Evolutionary conservation across 2,329 filamentous ascomycete genomes (phyloP).

Genomic region (Fusarium paranaense): DNA sequence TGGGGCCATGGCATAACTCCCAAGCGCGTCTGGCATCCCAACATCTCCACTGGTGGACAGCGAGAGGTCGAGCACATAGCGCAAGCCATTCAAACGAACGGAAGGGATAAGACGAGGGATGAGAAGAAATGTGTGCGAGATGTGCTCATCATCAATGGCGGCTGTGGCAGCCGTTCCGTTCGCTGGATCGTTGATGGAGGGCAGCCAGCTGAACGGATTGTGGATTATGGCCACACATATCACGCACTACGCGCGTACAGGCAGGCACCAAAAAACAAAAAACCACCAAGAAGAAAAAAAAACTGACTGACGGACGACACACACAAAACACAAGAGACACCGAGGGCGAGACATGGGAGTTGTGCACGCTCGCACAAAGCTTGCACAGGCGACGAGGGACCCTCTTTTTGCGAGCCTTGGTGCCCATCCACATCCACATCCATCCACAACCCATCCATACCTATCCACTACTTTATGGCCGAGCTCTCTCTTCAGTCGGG

Average conservation of each 20-base stretch:
- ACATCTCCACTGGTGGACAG: slow-evolving; percentile 32
- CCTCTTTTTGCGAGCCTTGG: slow-evolving; percentile 24
- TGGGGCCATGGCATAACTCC: slow-evolving; percentile 41
- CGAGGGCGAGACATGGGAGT: slow-evolving; percentile 25
- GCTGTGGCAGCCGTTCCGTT: slow-evolving; percentile 34
- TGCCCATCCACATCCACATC: slow-evolving; percentile 13
- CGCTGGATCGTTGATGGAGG: slow-evolving; percentile 16
- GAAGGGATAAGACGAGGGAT: slow-evolving; percentile 39
- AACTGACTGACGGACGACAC: slow-evolving; percentile 19
- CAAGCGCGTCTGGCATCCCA: slow-evolving; percentile 40
- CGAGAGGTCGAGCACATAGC: slow-evolving; percentile 16
- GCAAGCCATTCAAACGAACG: slow-evolving; percentile 30
- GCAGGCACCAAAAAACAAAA: slow-evolving; percentile 14
- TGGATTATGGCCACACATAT: slow-evolving; percentile 30
- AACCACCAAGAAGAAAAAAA: slow-evolving; percentile 13
- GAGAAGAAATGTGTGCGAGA: slow-evolving; percentile 32
- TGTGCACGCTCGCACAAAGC: slow-evolving; percentile 34
- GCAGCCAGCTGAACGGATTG: slow-evolving; percentile 1
- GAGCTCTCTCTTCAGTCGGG: slow-evolving; percentile 46
- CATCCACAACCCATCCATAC: slow-evolving; percentile 30
- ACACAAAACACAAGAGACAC: slow-evolving; percentile 17
- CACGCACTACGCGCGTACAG: slow-evolving; percentile 32
- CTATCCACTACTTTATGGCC: slow-evolving; percentile 43
- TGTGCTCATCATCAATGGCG: slow-evolving; percentile 36
- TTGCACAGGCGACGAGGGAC: slow-evolving; percentile 36